A percentile compares a stretch with the other conserved stretches of the same genome.
These are phyloP conservation scores for Colletotrichum eremochloae DNA, from an alignment of 2,329 filamentous ascomycete genomes.

Conservation along the genomic window DNA sequence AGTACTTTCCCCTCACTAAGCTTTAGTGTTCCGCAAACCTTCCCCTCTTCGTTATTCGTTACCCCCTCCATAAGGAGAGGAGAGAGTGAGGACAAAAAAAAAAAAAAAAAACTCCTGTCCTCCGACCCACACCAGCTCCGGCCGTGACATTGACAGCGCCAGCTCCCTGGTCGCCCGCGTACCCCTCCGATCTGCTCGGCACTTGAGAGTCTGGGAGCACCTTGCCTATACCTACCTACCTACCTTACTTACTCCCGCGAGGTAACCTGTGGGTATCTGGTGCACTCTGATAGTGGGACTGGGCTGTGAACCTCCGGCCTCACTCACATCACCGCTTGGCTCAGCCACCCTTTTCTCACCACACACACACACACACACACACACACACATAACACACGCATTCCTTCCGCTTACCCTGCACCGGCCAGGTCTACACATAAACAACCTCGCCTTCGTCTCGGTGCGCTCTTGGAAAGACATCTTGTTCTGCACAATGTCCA, in stretches of 20 bases:
- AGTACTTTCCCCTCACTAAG: constrained; percentile 10
- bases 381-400: constrained; percentile 5
- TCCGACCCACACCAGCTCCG: constrained; percentile 35
- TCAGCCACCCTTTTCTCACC: constrained; percentile 33
- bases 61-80: background rate
- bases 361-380: background rate
- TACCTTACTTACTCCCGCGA: background rate
- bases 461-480: background rate
- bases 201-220: background rate
- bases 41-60: background rate
- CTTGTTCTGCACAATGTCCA: constrained; percentile 47
- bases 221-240: background rate
- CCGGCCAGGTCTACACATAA: background rate
- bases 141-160: constrained; percentile 35
- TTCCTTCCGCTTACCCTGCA: background rate
- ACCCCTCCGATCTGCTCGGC: background rate
- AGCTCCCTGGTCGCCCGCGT: constrained; percentile 25
- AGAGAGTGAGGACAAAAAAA: background rate
- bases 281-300: constrained; percentile 21
- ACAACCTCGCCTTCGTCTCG: background rate
- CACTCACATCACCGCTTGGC: constrained; percentile 25
- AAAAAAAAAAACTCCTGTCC: background rate
- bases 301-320: constrained; percentile 38
- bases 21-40: background rate
- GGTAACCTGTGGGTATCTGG: background rate